Conservation (phyloP, 352 stramenopile species). For the Phytopythium chamaehyphon region DNA sequence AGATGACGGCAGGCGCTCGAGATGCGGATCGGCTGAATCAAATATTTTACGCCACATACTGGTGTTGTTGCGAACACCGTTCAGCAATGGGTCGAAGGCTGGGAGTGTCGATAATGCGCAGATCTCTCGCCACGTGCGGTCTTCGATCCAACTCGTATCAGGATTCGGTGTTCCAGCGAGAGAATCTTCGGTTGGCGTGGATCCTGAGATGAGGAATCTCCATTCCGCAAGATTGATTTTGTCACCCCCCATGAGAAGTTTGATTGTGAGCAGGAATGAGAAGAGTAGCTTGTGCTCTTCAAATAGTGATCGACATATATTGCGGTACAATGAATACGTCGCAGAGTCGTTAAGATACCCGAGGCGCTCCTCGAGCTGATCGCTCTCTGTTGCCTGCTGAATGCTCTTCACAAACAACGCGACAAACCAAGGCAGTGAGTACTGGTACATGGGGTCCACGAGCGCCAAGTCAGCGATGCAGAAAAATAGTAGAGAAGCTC, state of each 20-base stretch:
- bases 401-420: conserved; percentile 90
- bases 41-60: conserved; percentile 67
- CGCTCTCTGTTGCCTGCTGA: conserved; percentile 60
- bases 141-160: conserved; percentile 23
- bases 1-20: conserved; percentile 59
- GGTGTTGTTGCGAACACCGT: conserved; percentile 26
- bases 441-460: conserved; percentile 91
- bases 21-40: conserved; percentile 77
- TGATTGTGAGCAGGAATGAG: conserved; percentile 89
- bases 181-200: conserved; percentile 24
- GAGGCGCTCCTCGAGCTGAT: conserved; percentile 69
- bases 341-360: conserved; percentile 91
- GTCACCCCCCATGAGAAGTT: conserved; percentile 66
- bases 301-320: conserved; percentile 92
- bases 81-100: conserved; percentile 50
- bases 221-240: conserved; percentile 90
- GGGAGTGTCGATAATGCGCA: conserved; percentile 65
- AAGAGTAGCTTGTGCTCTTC: conserved; percentile 94
- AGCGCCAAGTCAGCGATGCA: conserved; percentile 87
- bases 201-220: conserved; percentile 92
- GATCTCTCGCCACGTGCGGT: conserved; percentile 36
- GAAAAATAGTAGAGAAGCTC: conserved; percentile 88
- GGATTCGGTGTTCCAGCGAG: conserved; percentile 18
- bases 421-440: conserved; percentile 92
- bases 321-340: conserved; percentile 94